Conservation (phyloP, 2,329 filamentous ascomycete genomes). For the Ilyonectria sp. region DNA sequence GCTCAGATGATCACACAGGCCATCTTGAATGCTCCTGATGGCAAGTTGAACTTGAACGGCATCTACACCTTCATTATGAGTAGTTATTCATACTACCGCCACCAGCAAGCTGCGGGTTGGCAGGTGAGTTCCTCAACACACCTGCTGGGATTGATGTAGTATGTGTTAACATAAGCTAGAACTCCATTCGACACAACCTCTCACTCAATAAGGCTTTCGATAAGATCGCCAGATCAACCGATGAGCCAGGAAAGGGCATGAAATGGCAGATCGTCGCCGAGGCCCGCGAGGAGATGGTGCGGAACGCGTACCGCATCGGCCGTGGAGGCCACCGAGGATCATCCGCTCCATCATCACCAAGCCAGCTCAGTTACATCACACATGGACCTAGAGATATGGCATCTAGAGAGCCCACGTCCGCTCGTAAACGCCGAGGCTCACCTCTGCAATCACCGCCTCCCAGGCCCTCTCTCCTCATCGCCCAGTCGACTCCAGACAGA, state of each 20-base stretch:
- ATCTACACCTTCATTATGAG: slow-evolving; percentile 96
- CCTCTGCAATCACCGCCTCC: slow-evolving; percentile 70
- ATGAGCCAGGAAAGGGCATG: slow-evolving; percentile 98
- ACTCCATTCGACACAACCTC: slow-evolving; percentile 96
- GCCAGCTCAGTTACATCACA: slow-evolving; percentile 72
- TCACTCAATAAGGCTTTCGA: slow-evolving; percentile 96
- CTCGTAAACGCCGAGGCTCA: slow-evolving; percentile 71
- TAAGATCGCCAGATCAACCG: slow-evolving; percentile 91
- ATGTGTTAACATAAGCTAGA: slow-evolving; percentile 64
- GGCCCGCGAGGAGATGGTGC: slow-evolving; percentile 88
- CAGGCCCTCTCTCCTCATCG: slow-evolving; percentile 63
- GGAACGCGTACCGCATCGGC: slow-evolving; percentile 75
- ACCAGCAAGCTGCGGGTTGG: slow-evolving; percentile 85
- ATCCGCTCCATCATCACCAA: slow-evolving; percentile 79
- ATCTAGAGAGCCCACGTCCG: slow-evolving; percentile 64
- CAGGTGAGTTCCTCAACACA: slow-evolving; percentile 72
- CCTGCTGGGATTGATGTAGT: not conserved
- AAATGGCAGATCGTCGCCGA: slow-evolving; percentile 96
- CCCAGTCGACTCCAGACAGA: slow-evolving; percentile 73
- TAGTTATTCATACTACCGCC: slow-evolving; percentile 93
- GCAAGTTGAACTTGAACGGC: slow-evolving; percentile 90
- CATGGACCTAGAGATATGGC: slow-evolving; percentile 71
- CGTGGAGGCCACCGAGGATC: slow-evolving; percentile 77
- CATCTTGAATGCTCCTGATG: slow-evolving; percentile 87
- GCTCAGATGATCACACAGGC: slow-evolving; percentile 97